These are phyloP conservation scores for Penicillium desertorum DNA, from an alignment of 495 filamentous ascomycete species.

Conservation along the genomic window DNA sequence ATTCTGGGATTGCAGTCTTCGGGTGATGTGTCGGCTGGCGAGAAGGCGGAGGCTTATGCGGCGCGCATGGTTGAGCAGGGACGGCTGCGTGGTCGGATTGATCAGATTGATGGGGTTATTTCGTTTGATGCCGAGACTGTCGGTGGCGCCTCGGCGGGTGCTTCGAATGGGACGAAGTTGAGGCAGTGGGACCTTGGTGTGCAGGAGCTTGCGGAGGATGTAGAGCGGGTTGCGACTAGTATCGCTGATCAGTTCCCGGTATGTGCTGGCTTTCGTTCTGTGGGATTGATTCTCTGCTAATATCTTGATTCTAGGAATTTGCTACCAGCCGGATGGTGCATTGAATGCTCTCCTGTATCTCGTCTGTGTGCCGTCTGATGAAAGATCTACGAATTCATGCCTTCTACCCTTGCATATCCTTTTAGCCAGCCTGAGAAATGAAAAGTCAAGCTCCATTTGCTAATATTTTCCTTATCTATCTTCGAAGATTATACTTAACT, in stretches of 20 bases:
- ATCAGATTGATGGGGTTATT: conserved; percentile 89
- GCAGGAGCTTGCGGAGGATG: conserved; percentile 78
- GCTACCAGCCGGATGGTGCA: conserved; percentile 32
- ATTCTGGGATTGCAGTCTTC: conserved; percentile 64
- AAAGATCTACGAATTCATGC: conserved; percentile 26
- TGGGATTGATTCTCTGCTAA: conserved; percentile 18
- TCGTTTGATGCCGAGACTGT: conserved; percentile 70
- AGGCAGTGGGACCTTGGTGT: conserved; percentile 88
- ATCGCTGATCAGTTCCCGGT: conserved; percentile 46
- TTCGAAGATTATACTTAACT: neutral
- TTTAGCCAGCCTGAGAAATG: conserved; percentile 2
- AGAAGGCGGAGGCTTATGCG: conserved; percentile 87
- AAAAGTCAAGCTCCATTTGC: neutral
- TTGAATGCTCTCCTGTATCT: conserved; percentile 12
- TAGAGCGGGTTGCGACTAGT: conserved; percentile 71
- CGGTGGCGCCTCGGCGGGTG: conserved; percentile 46
- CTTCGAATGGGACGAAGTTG: conserved; percentile 56
- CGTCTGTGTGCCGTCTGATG: conserved; percentile 8
- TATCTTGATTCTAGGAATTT: conserved; percentile 25
- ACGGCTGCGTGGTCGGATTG: conserved; percentile 80
- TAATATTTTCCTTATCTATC: neutral
- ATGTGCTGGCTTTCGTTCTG: conserved; percentile 14
- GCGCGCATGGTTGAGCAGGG: conserved; percentile 95
- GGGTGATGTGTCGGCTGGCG: conserved; percentile 54
- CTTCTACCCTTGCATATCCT: conserved; percentile 8